Evolutionary conservation across 2,329 filamentous ascomycete species (phyloP).

Genomic region (Xylaria sp.): DNA sequence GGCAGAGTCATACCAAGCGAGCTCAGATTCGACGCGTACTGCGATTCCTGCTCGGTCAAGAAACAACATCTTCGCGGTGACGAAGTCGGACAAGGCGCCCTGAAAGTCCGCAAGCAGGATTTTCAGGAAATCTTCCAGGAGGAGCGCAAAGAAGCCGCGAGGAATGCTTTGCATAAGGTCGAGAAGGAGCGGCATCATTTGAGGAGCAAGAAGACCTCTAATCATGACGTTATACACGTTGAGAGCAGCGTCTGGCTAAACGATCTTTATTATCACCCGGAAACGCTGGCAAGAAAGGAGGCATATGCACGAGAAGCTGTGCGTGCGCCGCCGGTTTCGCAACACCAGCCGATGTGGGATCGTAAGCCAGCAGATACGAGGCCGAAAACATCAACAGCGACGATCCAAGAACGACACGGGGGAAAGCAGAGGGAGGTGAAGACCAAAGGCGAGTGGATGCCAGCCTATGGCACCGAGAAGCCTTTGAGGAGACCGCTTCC

Average conservation of each 20-base stretch:
- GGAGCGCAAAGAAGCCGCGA: constrained; percentile 17
- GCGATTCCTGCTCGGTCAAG: constrained; percentile 30
- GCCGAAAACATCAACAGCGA: background rate
- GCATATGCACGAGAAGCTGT: constrained; percentile 23
- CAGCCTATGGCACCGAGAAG: constrained; percentile 7
- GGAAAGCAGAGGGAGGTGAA: background rate
- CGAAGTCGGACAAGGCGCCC: constrained; percentile 32
- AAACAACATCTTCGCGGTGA: constrained; percentile 19
- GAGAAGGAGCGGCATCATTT: background rate
- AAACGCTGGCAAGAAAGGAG: constrained; percentile 27
- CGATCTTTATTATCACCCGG: constrained; percentile 32
- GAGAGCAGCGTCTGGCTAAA: constrained; percentile 32
- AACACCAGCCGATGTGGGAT: background rate
- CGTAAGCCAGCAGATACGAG: background rate
- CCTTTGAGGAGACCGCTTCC: constrained; percentile 16
- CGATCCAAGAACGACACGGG: background rate
- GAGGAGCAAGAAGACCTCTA: background rate
- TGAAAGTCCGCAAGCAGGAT: constrained; percentile 25
- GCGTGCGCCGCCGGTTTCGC: constrained; percentile 27
- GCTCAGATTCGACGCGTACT: constrained; percentile 23
- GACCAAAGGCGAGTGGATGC: background rate
- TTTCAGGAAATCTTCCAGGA: constrained; percentile 25
- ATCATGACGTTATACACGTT: constrained; percentile 14
- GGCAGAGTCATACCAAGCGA: constrained; percentile 34
- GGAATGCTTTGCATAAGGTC: constrained; percentile 5